Base-by-base conservation (phyloP, 306 rosid species). In the Ormosia emarginata region DNA sequence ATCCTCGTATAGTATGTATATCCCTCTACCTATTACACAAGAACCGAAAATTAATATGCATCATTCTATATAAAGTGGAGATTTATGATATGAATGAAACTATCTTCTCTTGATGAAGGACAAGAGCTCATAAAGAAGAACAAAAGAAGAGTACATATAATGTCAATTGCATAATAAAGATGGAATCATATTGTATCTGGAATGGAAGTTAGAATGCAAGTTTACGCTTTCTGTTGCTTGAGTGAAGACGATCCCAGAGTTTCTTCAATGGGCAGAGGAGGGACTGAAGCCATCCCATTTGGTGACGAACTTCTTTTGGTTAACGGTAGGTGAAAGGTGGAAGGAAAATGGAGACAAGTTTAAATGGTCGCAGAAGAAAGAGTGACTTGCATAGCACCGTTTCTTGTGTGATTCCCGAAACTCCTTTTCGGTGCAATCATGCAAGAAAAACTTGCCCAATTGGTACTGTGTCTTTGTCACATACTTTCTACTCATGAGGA, bases 1-100 rank as follows among this genome's bases (percentile, higher is more conserved):
- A 83, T 89, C 97, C 81, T 89, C 91, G 78, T 91, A 91, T 46
- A 91, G 41, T 44, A 93, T 85, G 90, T 91, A 89, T 79, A 92
- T 80, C 8, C 95, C 92, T 67, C 83, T 85, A 3, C 90, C 97
- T 90, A 82, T 6, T 30, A 5, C 57, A 65, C 6, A 33, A 81
- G 3, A 53, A 8, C 8, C 3, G 50, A 3, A 72, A 63, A 3
- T 2, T 79, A 50, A 71, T 44, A 15, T 9, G 6, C 18, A 30
- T 74, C 40, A 63, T 53, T 40, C 44, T 11, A 24, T 34, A 56
- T 29, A 67, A 32, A 33, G 29, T 63, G 29, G 3, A n/a, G 18
- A 13, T 44, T 4, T 8, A 30, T 30, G n/a, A 71, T 32, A 41
- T 50, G 17, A 49, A 24, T 47, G 24, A 55, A 70, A n/a, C 18